Evolutionary conservation across 805 yeast genomes (phyloP), one percentile per base, ranked within the genome.

Genomic region (Zygosaccharomyces siamensis): DNA sequence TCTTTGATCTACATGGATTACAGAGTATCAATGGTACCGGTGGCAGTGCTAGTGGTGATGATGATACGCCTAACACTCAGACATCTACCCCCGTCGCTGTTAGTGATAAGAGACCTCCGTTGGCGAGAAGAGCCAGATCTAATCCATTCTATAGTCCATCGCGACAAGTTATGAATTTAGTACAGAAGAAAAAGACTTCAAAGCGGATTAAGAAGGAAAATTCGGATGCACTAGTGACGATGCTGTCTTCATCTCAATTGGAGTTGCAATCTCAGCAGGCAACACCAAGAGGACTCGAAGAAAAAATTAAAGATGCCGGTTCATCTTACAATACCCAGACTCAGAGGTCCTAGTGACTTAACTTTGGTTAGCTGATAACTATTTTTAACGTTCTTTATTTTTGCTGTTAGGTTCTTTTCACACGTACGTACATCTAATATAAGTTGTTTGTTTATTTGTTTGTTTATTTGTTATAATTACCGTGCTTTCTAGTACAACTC

Each of bases 401-500:
- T 48, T 43, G 38, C 31, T 30, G 43, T 38, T 36, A 33, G 37
- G 33, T 35, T 43, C 37, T 21, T 31, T 32, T 39, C 32, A 35
- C 41, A 27, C 44, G 7, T 39, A 27, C 20, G 14, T 27, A 26
- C 24, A 39, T 39, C 18, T 26, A 12, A 27, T 12, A 39, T n/a
- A 14, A 12, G 3, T 39, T 39, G 27, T 38, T 38, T 45, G 12
- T 11, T 10, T 37, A 12, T 28, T 31, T 45, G 14, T 31, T 45
- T 18, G 20, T 36, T 33, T 39, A 6, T 45, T 23, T 30, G 32
- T 28, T 26, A 28, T 7, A n/a, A 31, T 7, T 3, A 12, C 31
- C 12, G 27, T 12, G 24, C 12, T 33, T 7, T 7, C 16, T 69
- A 71, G 55, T 69, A 69, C 50, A 80, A 71, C 50, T 81, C 83